Evolutionary conservation across 73 alveolate species (phyloP).

Genomic region (Tetrahymena thermophila): DNA sequence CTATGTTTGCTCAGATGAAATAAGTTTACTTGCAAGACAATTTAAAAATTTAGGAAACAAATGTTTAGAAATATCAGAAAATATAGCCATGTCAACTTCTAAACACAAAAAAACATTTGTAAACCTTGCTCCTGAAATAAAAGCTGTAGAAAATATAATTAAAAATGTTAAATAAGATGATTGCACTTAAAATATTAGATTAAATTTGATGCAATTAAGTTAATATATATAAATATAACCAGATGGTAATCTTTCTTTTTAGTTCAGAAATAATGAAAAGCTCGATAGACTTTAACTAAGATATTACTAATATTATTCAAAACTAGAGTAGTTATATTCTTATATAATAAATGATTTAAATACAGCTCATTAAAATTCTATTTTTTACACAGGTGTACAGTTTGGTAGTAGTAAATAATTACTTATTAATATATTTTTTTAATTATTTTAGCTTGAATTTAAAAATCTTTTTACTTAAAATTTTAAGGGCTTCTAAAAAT

Average conservation of each 20-base stretch:
- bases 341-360: background rate
- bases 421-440: too few species aligned
- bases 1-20: background rate
- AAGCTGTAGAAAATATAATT: background rate
- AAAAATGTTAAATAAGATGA: background rate
- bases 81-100: background rate
- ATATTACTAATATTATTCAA: background rate
- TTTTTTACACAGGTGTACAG: background rate
- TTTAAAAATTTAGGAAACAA: background rate
- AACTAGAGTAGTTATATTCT: background rate
- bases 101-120: background rate
- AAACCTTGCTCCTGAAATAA: background rate
- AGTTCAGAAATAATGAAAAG: background rate
- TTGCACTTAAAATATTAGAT: background rate
- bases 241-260: background rate
- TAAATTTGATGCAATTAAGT: background rate
- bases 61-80: background rate
- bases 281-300: background rate
- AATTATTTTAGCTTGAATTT: too few species aligned
- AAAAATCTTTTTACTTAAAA: too few species aligned
- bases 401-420: background rate
- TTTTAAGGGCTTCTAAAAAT: too few species aligned
- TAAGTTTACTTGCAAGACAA: background rate
- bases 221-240: background rate
- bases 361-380: background rate